Evolutionary conservation across 768 basidiomycete genomes (phyloP), one percentile per base, ranked within the genome.

Genomic region (Mrakia frigida): DNA sequence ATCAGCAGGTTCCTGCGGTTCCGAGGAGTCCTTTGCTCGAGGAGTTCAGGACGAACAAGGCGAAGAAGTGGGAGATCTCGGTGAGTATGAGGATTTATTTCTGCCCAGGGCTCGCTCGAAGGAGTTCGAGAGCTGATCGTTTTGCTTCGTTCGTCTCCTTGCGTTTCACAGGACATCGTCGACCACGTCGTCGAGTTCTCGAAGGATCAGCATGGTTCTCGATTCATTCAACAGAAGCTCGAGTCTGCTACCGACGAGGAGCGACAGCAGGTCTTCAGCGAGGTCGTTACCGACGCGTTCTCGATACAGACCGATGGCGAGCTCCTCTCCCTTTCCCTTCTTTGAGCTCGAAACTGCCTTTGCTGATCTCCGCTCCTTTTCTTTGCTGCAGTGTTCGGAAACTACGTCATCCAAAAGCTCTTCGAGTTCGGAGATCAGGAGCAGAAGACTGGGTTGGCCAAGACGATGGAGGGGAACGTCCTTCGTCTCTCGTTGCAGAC

Each of bases 201-300:
- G 76, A 88, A 89, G 21, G 96, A 98, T 83, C 95, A 97, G 82
- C 92, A 95, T 79, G 96, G 94, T n/a, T 97, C 94, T n/a, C 89
- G 96, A 13, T 94, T 98, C 83, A 94, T 99, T 78, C 96, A 98
- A 82, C 89, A 91, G 80, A 90, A 91, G 81, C 86, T 98, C 59
- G 90, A 92, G 82, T 85, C 84, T 2, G 91, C 93, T 7, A 86
- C 88, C n/a, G 86, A 86, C 53, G 92, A 93, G 77, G 93, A 94
- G 80, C 90, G 89, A 82, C 88, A 91, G 79, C 82, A 85, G 46
- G 86, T 96, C 52, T 97, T 94, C 78, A 89, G 91, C 69, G 96
- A 98, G 84, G 92, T 98, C 79, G 87, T 92, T 13, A 37, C 75
- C 25, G 41, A n/a, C 21, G 52, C 71, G 10, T 76, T 72, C 43